Evolutionary conservation across 805 yeast genomes (phyloP).

Genomic region (Sungouiozyma intestinalis): DNA sequence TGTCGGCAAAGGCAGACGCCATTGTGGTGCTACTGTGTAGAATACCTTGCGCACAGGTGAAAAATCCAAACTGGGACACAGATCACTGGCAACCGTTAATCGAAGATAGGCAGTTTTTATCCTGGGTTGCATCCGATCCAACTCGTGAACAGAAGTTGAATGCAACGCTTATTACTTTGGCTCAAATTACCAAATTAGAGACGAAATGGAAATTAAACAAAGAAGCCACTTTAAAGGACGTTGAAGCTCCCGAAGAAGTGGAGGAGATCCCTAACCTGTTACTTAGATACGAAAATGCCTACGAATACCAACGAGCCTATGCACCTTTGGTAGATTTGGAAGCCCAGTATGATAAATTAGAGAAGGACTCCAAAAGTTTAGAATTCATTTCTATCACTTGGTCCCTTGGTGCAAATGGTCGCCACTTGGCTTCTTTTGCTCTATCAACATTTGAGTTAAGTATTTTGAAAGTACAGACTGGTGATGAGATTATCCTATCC

Average conservation of each 20-base stretch:
- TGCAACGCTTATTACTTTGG: conserved; percentile 45
- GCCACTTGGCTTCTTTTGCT: conserved; percentile 58
- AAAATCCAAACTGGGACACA: conserved; percentile 78
- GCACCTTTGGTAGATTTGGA: conserved; percentile 77
- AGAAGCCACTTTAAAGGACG: conserved; percentile 61
- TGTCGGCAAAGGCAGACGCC: conserved; percentile 75
- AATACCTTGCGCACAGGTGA: conserved; percentile 72
- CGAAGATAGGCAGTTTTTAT: conserved; percentile 62
- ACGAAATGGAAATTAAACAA: conserved; percentile 70
- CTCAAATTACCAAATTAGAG: conserved; percentile 64
- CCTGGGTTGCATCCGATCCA: conserved; percentile 76
- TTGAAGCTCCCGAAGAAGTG: conserved; percentile 39
- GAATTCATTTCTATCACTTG: conserved; percentile 65
- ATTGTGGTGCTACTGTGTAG: conserved; percentile 83
- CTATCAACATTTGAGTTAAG: conserved; percentile 57
- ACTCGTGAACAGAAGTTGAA: conserved; percentile 49
- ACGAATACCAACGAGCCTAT: conserved; percentile 73
- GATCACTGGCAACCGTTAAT: conserved; percentile 80
- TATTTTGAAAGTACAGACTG: conserved; percentile 64
- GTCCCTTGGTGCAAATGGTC: conserved; percentile 56
- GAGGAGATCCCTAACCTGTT: conserved; percentile 63
- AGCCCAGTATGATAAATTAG: conserved; percentile 64
- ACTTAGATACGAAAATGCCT: conserved; percentile 71
- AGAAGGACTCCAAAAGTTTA: conserved; percentile 68
- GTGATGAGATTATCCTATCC: conserved; percentile 68